phyloP scores from a whole-genome alignment of 768 basidiomycete genomes.

The Kwoniella dejecticola region DNA sequence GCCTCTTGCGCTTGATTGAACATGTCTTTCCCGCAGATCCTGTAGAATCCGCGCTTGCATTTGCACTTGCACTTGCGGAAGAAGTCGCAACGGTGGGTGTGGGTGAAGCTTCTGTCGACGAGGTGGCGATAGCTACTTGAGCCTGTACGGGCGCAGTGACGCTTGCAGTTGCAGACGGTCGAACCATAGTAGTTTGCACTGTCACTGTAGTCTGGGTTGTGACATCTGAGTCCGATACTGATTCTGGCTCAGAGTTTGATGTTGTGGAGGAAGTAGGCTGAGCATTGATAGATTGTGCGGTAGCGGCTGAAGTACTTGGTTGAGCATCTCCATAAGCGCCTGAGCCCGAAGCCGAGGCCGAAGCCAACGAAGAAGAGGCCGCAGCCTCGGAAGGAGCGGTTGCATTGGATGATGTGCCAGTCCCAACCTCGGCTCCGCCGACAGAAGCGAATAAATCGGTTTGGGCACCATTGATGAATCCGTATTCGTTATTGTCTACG shows the following conservation, averaged over 20 bases:
- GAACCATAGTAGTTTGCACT: slow-evolving; percentile 5
- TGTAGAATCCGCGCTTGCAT: neutral
- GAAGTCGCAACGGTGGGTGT: neutral
- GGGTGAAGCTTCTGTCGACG: neutral
- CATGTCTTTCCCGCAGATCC: neutral
- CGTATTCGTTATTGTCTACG: slow-evolving; percentile 50
- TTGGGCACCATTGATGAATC: slow-evolving; percentile 55
- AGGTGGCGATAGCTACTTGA: slow-evolving; percentile 8
- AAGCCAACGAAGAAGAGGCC: neutral
- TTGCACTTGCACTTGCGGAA: neutral
- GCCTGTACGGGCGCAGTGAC: neutral
- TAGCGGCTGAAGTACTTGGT: neutral
- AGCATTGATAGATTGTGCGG: neutral
- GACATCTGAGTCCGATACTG: neutral
- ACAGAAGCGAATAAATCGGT: slow-evolving; percentile 46
- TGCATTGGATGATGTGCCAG: slow-evolving; percentile 1
- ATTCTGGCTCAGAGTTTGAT: neutral
- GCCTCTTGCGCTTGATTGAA: slow-evolving; percentile 5
- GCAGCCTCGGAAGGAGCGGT: neutral
- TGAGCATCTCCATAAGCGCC: neutral
- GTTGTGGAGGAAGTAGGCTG: neutral
- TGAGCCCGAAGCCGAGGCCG: neutral
- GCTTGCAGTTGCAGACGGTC: neutral
- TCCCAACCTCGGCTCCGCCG: neutral
- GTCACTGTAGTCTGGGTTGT: slow-evolving; percentile 17